Base-by-base conservation (phyloP, 2,329 filamentous ascomycete species). In the Beauveria sp. region DNA sequence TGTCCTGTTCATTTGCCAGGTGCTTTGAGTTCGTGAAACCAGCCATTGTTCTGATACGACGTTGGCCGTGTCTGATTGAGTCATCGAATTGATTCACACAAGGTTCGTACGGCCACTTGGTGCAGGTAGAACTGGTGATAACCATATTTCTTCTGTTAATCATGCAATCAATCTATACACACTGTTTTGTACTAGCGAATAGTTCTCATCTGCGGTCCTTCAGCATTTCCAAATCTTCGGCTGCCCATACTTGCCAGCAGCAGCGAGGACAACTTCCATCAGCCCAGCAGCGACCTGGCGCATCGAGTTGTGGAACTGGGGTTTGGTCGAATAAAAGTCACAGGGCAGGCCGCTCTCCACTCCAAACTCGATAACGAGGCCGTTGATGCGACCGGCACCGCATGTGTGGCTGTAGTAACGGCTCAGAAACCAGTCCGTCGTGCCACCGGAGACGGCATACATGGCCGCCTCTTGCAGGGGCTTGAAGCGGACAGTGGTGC, bases 331-430 rank as follows among this genome's bases (percentile, higher is more conserved):
- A 64, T 83, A 83, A 63, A 82, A 83, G 0, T 74, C 73, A 51
- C 74, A 76, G 1, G 38, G 46, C 2, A 65, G 66, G 12, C 38
- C 62, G 14, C 67, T 70, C 31, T 56, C 51, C 24, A 64, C 45
- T 0, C 80, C 80, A 68, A 83, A 82, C 69, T 83, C 79, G 24
- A 83, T 67, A 0, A 75, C 77, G 53, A 78, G 74, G 1, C 75
- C 74, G 58, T 78, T 73, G 18, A 82, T 68, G 56, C 75, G 73
- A 61, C 73, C 76, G 45, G 66, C 65, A 31, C 68, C 69, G 62
- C 73, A 74, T 12, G 62, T 65, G 45, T 62, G 65, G 2, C 66
- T 66, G 54, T 80, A 77, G 70, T 78, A 77, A n/a, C 75, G 69
- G 0, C 74, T 74, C 63, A 78, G 76, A 6, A 76, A 74, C 60